phyloP scores from a whole-genome alignment of 2,329 filamentous ascomycete genomes.

The Endoconidiophora polonica region DNA sequence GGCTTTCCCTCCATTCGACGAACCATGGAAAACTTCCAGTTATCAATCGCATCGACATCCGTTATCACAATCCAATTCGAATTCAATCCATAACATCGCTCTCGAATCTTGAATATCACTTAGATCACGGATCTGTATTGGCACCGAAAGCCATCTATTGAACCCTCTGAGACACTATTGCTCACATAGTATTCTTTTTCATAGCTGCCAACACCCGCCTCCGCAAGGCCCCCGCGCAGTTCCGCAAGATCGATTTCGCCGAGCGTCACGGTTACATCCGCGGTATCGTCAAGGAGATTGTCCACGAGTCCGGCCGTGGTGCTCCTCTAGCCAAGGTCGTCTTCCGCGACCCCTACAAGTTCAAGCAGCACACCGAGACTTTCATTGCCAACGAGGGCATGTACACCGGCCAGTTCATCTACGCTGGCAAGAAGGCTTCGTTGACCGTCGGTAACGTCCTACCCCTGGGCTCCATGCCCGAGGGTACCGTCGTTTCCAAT shows the following conservation, averaged over 20 bases:
- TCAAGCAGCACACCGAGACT: constrained; percentile 94
- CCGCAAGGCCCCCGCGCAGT: constrained; percentile 73
- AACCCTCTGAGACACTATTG: constrained; percentile 10
- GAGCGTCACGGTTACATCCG: constrained; percentile 96
- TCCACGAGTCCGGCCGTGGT: constrained; percentile 97
- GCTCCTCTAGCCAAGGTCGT: constrained; percentile 91
- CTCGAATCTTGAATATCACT: too few relatives aligned
- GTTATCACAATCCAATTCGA: not conserved
- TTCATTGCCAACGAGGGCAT: constrained; percentile 99
- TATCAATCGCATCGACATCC: constrained; percentile 12
- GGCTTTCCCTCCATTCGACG: constrained; percentile 16
- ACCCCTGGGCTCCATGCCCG: constrained; percentile 81
- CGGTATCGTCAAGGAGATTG: constrained; percentile 95
- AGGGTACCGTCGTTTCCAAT: constrained; percentile 98
- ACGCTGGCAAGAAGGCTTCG: constrained; percentile 96
- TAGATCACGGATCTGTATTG: too few relatives aligned
- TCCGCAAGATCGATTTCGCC: constrained; percentile 90
- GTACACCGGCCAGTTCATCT: constrained; percentile 99
- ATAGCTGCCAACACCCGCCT: constrained; percentile 69
- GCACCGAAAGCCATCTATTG: too few relatives aligned
- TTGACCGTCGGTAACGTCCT: constrained; percentile 97
- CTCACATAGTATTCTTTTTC: constrained; percentile 13
- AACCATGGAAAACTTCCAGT: constrained; percentile 19
- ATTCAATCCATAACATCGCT: too few relatives aligned
- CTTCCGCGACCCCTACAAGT: constrained; percentile 97